Evolutionary conservation across 75 land plant genomes (phyloP), one percentile per base, ranked within the genome.

Genomic region (Cunninghamia lanceolata): DNA sequence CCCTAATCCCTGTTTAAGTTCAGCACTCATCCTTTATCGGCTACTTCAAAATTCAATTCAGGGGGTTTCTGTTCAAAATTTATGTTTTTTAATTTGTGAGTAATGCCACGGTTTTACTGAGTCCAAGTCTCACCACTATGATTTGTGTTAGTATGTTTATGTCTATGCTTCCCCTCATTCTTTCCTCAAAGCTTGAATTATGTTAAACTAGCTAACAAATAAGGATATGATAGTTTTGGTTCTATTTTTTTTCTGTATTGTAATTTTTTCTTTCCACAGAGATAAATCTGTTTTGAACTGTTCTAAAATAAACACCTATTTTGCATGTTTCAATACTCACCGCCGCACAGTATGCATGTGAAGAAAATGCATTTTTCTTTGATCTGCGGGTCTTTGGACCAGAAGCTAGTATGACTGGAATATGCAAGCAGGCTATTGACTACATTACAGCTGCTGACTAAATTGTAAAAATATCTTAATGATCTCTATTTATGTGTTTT

Each of bases 331-430:
- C n/a, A n/a, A n/a, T n/a, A n/a, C n/a, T n/a, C n/a, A n/a, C n/a
- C n/a, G n/a, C n/a, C n/a, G n/a, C n/a, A n/a, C n/a, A n/a, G n/a
- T n/a, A n/a, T n/a, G n/a, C n/a, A n/a, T n/a, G n/a, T n/a, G n/a
- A n/a, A n/a, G n/a, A n/a, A n/a, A n/a, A n/a, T n/a, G n/a, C n/a
- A n/a, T 17, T n/a, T 17, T 34, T 82, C 32, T 63, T 63, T 42
- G 70, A 45, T 88, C 28, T 90, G 70, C 87, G 96, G 99, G 99
- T 96, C 52, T 95, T 92, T 89, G 99, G 99, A 21, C 99, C 99
- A n/a, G 99, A 97, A 91, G 99, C 99, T 35, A 97, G 96, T 38
- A 97, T 97, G 99, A 97, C 99, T 85, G 98, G 98, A 53, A 97
- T 97, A 40, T 97, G 99, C 94, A 96, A 96, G 88, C 88, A 93